Conservation (phyloP, 495 filamentous ascomycete species). For the Pseudevernia furfuracea region DNA sequence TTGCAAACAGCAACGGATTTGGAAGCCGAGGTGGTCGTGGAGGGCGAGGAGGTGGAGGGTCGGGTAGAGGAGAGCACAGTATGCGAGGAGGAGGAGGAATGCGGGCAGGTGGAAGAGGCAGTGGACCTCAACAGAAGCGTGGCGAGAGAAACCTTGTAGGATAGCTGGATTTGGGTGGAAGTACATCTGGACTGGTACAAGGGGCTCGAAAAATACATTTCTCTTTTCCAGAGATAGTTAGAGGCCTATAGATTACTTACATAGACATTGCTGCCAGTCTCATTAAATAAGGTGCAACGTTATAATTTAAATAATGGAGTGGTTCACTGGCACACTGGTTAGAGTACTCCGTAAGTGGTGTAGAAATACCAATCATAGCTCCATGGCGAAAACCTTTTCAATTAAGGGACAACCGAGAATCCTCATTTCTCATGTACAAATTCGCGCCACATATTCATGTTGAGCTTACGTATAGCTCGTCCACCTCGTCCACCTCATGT, state of each 20-base stretch:
- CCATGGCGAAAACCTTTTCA: not conserved
- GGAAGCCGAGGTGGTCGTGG: not conserved
- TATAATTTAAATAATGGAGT: too few species aligned
- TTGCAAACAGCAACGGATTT: not conserved
- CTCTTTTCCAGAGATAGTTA: not conserved
- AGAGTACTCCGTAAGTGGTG: too few species aligned
- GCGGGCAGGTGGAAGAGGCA: not conserved
- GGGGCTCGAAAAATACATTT: not conserved
- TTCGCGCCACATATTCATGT: slow-evolving; percentile 12
- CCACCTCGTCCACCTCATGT: slow-evolving; percentile 14
- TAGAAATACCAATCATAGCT: not conserved
- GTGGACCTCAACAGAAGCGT: not conserved
- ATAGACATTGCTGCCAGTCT: too few species aligned
- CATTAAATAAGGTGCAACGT: too few species aligned
- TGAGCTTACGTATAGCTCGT: slow-evolving; percentile 14
- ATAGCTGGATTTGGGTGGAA: not conserved
- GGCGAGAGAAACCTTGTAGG: not conserved
- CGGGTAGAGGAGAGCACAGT: not conserved
- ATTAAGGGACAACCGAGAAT: not conserved
- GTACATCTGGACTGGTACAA: not conserved
- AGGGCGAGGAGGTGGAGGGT: not conserved
- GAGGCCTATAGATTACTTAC: not conserved
- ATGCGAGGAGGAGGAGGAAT: not conserved
- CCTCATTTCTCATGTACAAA: slow-evolving; percentile 3
- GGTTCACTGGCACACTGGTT: too few species aligned